phyloP scores from a whole-genome alignment of 1,139 yeast species.

The Eremothecium coryli region DNA sequence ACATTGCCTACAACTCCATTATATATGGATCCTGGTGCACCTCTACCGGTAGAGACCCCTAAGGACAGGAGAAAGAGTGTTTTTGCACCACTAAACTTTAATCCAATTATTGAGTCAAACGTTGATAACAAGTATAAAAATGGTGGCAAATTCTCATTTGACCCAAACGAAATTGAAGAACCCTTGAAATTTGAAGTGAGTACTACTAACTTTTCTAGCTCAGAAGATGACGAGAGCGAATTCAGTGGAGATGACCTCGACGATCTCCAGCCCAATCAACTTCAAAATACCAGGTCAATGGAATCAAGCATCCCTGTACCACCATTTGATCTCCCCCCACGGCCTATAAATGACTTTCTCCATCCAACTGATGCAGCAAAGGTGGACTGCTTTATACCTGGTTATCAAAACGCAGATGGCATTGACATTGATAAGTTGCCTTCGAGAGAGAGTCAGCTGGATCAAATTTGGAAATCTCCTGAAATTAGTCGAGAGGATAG shows the following conservation, averaged over 20 bases:
- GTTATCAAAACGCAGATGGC: slow-evolving; percentile 5
- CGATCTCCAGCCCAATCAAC: slow-evolving; percentile 14
- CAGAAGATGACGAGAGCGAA: slow-evolving; percentile 31
- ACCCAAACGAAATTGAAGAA: slow-evolving; percentile 26
- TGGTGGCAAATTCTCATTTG: slow-evolving; percentile 69
- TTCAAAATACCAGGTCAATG: slow-evolving; percentile 8
- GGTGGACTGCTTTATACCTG: slow-evolving; percentile 6
- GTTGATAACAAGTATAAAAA: slow-evolving; percentile 75
- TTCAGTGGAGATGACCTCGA: slow-evolving; percentile 25
- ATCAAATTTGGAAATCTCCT: slow-evolving; percentile 10
- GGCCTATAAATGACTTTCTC: slow-evolving; percentile 4
- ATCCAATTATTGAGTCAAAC: slow-evolving; percentile 64
- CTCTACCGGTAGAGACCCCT: slow-evolving; percentile 62
- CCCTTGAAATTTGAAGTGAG: slow-evolving; percentile 27
- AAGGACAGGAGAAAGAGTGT: slow-evolving; percentile 42
- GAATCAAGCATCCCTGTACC: slow-evolving; percentile 7
- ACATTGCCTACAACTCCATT: slow-evolving; percentile 41
- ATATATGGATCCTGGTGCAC: slow-evolving; percentile 80
- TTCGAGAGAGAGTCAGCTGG: slow-evolving; percentile 7
- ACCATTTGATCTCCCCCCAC: slow-evolving; percentile 4
- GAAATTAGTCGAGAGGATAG: slow-evolving; percentile 2
- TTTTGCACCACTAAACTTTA: slow-evolving; percentile 72
- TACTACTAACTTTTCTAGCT: slow-evolving; percentile 25
- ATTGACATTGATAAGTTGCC: slow-evolving; percentile 6
- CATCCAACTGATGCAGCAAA: slow-evolving; percentile 7